Conservation (phyloP, 2,329 filamentous ascomycete species). For the Diaporthe sp. region DNA sequence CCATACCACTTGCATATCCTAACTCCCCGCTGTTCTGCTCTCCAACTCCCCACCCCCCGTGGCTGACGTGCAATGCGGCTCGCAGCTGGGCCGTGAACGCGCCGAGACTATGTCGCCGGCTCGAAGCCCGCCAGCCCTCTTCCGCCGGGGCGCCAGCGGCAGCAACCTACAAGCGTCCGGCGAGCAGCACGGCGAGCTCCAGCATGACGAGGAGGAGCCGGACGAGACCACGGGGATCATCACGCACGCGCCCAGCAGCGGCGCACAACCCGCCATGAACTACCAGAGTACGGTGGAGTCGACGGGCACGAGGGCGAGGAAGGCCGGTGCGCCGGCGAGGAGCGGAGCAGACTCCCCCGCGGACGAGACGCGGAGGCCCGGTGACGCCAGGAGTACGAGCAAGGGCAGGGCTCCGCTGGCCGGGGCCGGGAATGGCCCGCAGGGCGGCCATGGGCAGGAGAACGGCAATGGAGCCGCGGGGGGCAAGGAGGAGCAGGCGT, state of each 20-base stretch:
- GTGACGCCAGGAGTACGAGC: background rate
- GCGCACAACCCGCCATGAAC: constrained; percentile 27
- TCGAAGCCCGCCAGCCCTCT: constrained; percentile 27
- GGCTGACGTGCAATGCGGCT: constrained; percentile 5
- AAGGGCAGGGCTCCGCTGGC: constrained; percentile 17
- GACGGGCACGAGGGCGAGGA: constrained; percentile 21
- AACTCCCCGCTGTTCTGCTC: background rate
- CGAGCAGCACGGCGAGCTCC: background rate
- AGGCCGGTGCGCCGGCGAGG: background rate
- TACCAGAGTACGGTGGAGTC: constrained; percentile 33
- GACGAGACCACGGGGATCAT: constrained; percentile 32
- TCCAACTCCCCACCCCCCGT: background rate
- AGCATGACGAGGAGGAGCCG: constrained; percentile 17
- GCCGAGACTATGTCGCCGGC: constrained; percentile 35
- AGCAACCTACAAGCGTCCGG: background rate
- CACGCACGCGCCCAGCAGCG: constrained; percentile 1
- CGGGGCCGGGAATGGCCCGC: constrained; percentile 9
- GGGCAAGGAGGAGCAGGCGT: constrained; percentile 43
- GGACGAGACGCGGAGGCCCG: background rate
- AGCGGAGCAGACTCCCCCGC: background rate
- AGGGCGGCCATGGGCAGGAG: constrained; percentile 38
- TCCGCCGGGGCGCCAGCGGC: background rate
- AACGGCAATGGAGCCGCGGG: constrained; percentile 23
- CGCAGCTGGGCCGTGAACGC: constrained; percentile 33
- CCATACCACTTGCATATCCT: background rate